Evolutionary conservation across 2,329 filamentous ascomycete species (phyloP).

Genomic region (Neoarthrinium moseri): DNA sequence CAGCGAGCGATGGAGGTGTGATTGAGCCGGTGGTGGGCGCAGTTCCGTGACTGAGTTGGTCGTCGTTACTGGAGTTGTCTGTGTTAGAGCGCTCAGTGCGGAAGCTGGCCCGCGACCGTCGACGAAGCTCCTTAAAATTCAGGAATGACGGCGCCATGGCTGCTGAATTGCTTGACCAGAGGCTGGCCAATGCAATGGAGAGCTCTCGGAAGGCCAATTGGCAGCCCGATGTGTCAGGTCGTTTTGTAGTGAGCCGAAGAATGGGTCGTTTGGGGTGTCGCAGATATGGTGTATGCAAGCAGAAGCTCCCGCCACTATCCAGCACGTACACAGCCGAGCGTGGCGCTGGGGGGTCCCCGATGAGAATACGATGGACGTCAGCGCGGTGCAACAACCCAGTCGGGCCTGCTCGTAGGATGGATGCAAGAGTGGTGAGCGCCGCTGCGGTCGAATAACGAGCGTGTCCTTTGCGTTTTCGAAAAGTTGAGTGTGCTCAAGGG

Average conservation of each 20-base stretch:
- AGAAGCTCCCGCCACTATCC: too few species aligned
- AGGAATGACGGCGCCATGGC: constrained; percentile 66
- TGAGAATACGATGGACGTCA: background rate
- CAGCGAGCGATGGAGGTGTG: constrained; percentile 72
- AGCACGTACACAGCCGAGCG: too few species aligned
- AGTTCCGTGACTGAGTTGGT: constrained; percentile 53
- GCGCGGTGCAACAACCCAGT: background rate
- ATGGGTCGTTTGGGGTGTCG: too few species aligned
- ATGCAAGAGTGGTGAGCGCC: background rate
- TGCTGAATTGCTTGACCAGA: constrained; percentile 10
- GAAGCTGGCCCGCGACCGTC: constrained; percentile 74
- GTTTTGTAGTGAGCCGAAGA: too few species aligned
- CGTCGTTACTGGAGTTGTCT: constrained; percentile 61
- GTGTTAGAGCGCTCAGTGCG: constrained; percentile 58
- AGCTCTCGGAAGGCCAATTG: constrained; percentile 14
- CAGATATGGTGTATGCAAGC: too few species aligned
- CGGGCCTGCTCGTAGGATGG: background rate
- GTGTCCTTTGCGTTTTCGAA: too few species aligned
- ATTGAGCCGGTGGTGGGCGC: constrained; percentile 67
- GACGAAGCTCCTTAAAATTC: constrained; percentile 67
- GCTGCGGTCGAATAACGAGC: background rate
- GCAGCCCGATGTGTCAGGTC: background rate
- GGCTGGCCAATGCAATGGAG: constrained; percentile 2
- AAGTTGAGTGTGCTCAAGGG: background rate
- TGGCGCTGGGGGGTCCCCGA: background rate